Percentiles rank a stretch among this genome's conserved stretches.
Evolutionary conservation across 768 basidiomycete species (phyloP).

Genomic region (Trametes meyenii): DNA sequence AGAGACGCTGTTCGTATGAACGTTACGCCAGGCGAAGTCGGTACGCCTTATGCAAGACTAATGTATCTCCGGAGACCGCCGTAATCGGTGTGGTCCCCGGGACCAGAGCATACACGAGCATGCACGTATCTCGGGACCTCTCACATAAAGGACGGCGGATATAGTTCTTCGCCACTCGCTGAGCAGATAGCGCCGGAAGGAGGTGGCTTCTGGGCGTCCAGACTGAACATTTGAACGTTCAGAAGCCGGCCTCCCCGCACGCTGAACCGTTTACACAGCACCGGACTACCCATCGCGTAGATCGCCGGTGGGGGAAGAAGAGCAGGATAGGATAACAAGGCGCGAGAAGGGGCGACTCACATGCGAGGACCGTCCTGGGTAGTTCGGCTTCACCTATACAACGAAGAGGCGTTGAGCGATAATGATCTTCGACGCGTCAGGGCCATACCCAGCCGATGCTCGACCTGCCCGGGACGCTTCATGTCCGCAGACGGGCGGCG

Average conservation of each 20-base stretch:
- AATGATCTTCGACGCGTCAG: slow-evolving; percentile 16
- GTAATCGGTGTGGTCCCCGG: too few relatives aligned
- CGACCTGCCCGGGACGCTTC: background rate
- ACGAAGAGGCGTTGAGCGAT: background rate
- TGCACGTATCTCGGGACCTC: too few relatives aligned
- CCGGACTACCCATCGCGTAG: slow-evolving; percentile 4
- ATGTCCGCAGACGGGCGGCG: background rate
- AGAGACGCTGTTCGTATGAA: too few relatives aligned
- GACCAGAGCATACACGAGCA: too few relatives aligned
- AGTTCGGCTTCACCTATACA: slow-evolving; percentile 79
- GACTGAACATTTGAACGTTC: background rate
- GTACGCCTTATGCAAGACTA: too few relatives aligned
- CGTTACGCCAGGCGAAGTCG: too few relatives aligned
- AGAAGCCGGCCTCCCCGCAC: background rate
- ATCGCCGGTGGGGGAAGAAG: background rate
- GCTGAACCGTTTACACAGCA: background rate
- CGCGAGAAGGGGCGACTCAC: slow-evolving; percentile 48
- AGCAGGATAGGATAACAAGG: background rate
- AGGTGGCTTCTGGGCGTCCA: background rate
- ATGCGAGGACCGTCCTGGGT: slow-evolving; percentile 88
- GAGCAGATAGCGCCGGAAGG: too few relatives aligned
- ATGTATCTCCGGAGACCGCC: too few relatives aligned
- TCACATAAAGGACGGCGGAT: too few relatives aligned
- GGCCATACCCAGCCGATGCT: background rate
- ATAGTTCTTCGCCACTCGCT: too few relatives aligned